Evolutionary conservation across 177 flowering plant species (phyloP).

Genomic region (Vitis hybrid): DNA sequence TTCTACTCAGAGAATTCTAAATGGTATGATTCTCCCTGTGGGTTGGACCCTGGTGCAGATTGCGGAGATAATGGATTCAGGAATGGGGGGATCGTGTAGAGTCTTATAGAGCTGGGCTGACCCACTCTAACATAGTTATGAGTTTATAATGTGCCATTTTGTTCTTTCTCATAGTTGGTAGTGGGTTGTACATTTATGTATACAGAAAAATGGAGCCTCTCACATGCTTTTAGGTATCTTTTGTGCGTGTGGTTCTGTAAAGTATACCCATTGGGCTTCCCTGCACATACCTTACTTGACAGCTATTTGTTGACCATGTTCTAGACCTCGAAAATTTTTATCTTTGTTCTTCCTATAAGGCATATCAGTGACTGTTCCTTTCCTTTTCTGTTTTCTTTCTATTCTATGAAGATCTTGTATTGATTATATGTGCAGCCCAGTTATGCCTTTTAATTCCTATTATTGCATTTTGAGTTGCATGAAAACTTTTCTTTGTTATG

Average conservation of each 20-base stretch:
- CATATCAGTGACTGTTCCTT: constrained; percentile 1
- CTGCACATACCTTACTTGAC: constrained; percentile 41
- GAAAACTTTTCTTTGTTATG: too few relatives aligned
- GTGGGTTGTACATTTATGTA: constrained; percentile 63
- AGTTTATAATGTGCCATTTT: constrained; percentile 23
- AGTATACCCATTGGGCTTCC: constrained; percentile 37
- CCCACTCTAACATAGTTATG: constrained; percentile 34
- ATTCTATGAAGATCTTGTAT: constrained; percentile 1
- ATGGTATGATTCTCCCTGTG: constrained; percentile 97
- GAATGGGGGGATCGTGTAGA: constrained; percentile 74
- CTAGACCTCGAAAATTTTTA: constrained; percentile 11
- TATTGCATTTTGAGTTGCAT: too few relatives aligned
- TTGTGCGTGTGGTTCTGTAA: constrained; percentile 33
- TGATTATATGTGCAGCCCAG: neutral
- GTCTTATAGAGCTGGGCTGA: constrained; percentile 17
- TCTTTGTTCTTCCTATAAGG: constrained; percentile 8
- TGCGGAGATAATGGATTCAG: constrained; percentile 77
- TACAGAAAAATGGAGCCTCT: constrained; percentile 39
- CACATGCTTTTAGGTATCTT: constrained; percentile 32
- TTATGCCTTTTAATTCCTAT: too few relatives aligned
- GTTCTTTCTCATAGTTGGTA: constrained; percentile 25
- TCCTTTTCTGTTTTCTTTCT: neutral
- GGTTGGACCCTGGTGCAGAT: constrained; percentile 69
- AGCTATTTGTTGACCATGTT: constrained; percentile 26
- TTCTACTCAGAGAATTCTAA: constrained; percentile 91